Base-by-base conservation (phyloP, 1,284 basidiomycete species). In the Pseudozyma flocculosa region DNA sequence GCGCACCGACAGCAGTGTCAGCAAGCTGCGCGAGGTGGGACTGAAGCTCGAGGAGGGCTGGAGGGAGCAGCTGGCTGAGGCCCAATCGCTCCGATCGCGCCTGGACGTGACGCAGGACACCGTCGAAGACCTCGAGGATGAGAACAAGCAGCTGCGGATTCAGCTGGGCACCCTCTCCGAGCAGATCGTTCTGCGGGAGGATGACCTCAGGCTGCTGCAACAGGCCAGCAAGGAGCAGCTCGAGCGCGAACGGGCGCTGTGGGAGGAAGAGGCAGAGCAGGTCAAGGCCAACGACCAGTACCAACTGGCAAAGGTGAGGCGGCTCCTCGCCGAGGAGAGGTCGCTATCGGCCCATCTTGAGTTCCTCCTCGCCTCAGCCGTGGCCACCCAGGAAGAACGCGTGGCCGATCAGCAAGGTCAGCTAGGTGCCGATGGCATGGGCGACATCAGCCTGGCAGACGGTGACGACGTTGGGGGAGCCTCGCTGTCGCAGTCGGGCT, bases 121-220 rank as follows among this genome's bases (percentile, higher is more conserved):
- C 11, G 48, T 64, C n/a, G 58, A 48, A 13, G 62, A 62, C 36
- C 43, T 68, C 22, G 53, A 61, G 38, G 58, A 62, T 17, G 66
- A 68, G 38, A 68, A 68, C 42, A 40, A 43, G 15, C 55, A 59
- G 19, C 40, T 68, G 40, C 38, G 66, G 3, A 18, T 11, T 8
- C 54, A 68, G 45, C 38, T 68, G 18, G 61, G 51, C 9, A 36
- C 21, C 3, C 39, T 68, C 4, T 48, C 50, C 3, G 62, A 68
- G 24, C 48, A 53, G 40, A 48, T 68, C 29, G 66, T 54, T 24
- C 26, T 41, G 1, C 43, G 52, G 5, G 66, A 68, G 36, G 56
- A 56, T 8, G 45, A 40, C n/a, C 39, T 66, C 18, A 46, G 43
- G 39, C 19, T 43, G 19, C 42, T 54, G 30, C 52, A 54, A 30